Evolutionary conservation across 116 monocot genomes (phyloP), one percentile per base, ranked within the genome.

Genomic region (Dioscorea cayenensis): DNA sequence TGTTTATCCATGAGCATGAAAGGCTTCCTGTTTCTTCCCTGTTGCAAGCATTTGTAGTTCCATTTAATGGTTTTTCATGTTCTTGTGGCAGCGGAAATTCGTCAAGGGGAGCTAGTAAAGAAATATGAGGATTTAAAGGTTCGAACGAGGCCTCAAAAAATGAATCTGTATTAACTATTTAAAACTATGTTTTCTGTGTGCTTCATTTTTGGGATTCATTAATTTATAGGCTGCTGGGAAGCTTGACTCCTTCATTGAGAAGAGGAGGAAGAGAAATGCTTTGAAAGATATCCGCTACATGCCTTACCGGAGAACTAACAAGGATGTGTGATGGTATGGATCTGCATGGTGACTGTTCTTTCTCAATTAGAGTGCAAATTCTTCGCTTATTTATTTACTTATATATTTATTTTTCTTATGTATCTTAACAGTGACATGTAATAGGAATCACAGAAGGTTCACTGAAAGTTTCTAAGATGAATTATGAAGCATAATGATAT

Each of bases 41-140:
- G 21, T 19, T n/a, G 19, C 60, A 64, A n/a, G 51, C 52, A 66
- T 36, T 27, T 18, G 37, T 3, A 27, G 1, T 4, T 18, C 21
- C 48, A 28, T 16, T 61, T 18, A 28, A 48, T 32, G n/a, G 28
- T 61, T 35, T 52, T 72, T 43, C 48, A 25, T 70, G 62, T 60
- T 76, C 14, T 28, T 73, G 73, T 5, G 55, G 73, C 88, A 97
- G 97, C 93, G 70, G 93, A 89, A 80, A 86, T 97, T 66, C 90
- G 85, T 7, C 74, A 91, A 71, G 76, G 77, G 70, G 84, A 81
- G 84, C 76, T 90, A 63, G 66, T 82, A 58, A 78, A 85, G 74
- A 97, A 97, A 69, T 93, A 88, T 43, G 73, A 90, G 62, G 90
- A 97, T 35, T 84, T 97, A 28, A 97, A 93, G 90, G 97, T 97